Evolutionary conservation across 805 yeast genomes (phyloP).

Genomic region (Pichia paraexigua): DNA sequence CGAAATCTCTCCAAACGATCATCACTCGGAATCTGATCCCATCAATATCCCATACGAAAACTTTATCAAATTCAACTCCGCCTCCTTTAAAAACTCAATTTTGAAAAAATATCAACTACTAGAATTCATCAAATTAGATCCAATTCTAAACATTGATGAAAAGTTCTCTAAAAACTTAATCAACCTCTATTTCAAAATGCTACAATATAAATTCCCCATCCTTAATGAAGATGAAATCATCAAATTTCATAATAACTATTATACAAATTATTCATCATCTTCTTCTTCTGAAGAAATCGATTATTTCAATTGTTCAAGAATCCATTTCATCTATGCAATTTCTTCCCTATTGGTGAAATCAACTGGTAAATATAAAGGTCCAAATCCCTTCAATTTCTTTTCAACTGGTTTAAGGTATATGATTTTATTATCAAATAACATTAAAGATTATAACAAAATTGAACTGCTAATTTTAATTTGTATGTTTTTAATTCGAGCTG

Average conservation of each 20-base stretch:
- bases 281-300: constrained; percentile 42
- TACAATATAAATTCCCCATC: constrained; percentile 51
- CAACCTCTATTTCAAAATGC: constrained; percentile 46
- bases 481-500: constrained; percentile 51
- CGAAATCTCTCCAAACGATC: neutral
- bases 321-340: constrained; percentile 48
- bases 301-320: constrained; percentile 41
- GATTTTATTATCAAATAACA: constrained; percentile 34
- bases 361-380: constrained; percentile 48
- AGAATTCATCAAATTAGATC: constrained; percentile 40
- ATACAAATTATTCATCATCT: too few relatives aligned
- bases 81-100: constrained; percentile 15
- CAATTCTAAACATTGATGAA: constrained; percentile 45
- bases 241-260: constrained; percentile 42
- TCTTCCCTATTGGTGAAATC: constrained; percentile 46
- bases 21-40: neutral
- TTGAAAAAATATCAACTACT: constrained; percentile 40
- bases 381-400: constrained; percentile 48
- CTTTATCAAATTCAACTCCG: constrained; percentile 14
- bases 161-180: constrained; percentile 41
- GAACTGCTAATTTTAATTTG: constrained; percentile 47
- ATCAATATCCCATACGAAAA: constrained; percentile 17
- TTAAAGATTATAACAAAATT: constrained; percentile 36
- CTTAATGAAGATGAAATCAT: constrained; percentile 45
- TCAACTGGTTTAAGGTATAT: constrained; percentile 53